A percentile compares a stretch with the other conserved stretches of the same genome.
phyloP scores from a whole-genome alignment of 1,284 basidiomycete species.

The Termitomyces sp. region DNA sequence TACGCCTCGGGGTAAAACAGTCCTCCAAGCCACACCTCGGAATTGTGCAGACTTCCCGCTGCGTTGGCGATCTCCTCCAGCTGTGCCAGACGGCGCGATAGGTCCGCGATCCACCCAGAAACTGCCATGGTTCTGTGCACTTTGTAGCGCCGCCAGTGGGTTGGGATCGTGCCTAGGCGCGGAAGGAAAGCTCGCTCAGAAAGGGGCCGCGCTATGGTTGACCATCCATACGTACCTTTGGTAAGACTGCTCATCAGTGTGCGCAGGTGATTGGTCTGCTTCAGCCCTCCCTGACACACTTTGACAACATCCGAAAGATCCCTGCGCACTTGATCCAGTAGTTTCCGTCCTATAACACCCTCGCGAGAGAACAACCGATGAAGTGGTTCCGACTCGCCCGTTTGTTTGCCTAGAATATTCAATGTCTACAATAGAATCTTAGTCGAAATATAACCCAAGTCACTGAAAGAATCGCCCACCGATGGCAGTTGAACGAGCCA shows the following conservation, averaged over 20 bases:
- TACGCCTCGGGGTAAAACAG: conserved; percentile 96
- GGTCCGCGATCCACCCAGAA: conserved; percentile 81
- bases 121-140: conserved; percentile 78
- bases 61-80: conserved; percentile 71
- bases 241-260: conserved; percentile 82
- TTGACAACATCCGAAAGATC: conserved; percentile 79
- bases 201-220: no score
- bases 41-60: conserved; percentile 57
- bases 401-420: conserved; percentile 56
- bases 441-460: not conserved
- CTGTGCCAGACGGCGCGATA: conserved; percentile 74
- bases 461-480: conserved; percentile 38
- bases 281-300: conserved; percentile 82
- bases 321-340: conserved; percentile 72
- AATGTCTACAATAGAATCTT: conserved; percentile 42
- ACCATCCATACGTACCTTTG: conserved; percentile 69
- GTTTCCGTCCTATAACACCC: conserved; percentile 70
- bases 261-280: conserved; percentile 93
- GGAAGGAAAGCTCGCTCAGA: not conserved
- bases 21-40: conserved; percentile 87
- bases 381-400: conserved; percentile 76
- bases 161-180: conserved; percentile 72
- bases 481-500: conserved; percentile 77
- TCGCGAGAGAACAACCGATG: conserved; percentile 89
- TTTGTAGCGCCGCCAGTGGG: conserved; percentile 87